Evolutionary conservation across 805 yeast species (phyloP), one percentile per base, ranked within the genome.

Genomic region (Saturnispora dispora): DNA sequence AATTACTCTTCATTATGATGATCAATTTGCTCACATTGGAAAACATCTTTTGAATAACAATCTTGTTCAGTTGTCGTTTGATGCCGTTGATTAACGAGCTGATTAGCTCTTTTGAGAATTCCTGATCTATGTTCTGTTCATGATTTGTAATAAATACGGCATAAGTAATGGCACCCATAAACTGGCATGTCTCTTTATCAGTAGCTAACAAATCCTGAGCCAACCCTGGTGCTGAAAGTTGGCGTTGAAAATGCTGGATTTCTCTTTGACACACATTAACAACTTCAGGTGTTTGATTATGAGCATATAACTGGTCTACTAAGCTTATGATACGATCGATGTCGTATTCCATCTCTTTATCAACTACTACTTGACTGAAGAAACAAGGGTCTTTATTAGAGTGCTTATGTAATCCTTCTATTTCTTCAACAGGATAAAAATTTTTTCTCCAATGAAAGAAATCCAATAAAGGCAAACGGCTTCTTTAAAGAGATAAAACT

Each of bases 101-200:
- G 9, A 45, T 9, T 6, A 44, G 35, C 20, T 18, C 37, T 17
- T 7, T 15, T 7, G 42, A 17, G 36, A 49, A 43, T 6, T 7
- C 6, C 13, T 17, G 25, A 13, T 49, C 40, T 10, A 44, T 10
- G 5, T 10, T n/a, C 10, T 49, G 25, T 27, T n/a, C 18, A 22
- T 60, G 54, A 22, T 35, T 27, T 17, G 45, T 51, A 22, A 55
- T 47, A 43, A 37, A 55, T 4, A 88, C 93, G 0, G 88, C 76
- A 53, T 79, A 81, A 0, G 96, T 88, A 52, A 85, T 72, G 0
- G 95, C 95, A 0, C 95, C 96, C 60, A 88, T 83, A 63, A 83
- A 88, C 60, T 81, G 79, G 55, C 82, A 77, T 52, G 76, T 77
- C 43, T 68, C 57, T 1, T 77, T 72, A 3, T 61, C 60, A 2